Evolutionary conservation across 176 grass and related monocot species (phyloP).

Genomic region (Oryza longistaminata): DNA sequence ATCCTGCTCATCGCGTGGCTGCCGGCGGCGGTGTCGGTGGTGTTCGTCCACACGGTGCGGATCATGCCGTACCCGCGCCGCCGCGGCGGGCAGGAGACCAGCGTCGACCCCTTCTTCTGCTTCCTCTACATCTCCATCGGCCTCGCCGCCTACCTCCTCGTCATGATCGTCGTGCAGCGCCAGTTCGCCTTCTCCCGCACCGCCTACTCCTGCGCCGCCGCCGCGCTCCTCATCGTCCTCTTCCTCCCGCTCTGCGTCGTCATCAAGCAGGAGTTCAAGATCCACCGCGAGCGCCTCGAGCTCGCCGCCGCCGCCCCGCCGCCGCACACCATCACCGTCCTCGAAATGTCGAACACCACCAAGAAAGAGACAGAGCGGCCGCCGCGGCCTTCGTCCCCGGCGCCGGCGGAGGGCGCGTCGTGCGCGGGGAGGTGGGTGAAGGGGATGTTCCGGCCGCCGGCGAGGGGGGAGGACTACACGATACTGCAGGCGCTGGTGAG

Average conservation of each 20-base stretch:
- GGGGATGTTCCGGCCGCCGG: constrained; percentile 50
- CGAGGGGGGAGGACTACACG: constrained; percentile 68
- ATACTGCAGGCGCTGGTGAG: constrained; percentile 67
- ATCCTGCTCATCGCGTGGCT: constrained; percentile 77
- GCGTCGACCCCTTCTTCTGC: constrained; percentile 66
- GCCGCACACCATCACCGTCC: constrained; percentile 42
- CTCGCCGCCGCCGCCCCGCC: constrained; percentile 24
- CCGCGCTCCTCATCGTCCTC: constrained; percentile 55
- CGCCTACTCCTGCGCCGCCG: constrained; percentile 36
- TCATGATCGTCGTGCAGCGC: constrained; percentile 57
- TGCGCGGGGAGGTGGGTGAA: too few relatives aligned
- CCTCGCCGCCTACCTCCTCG: constrained; percentile 61
- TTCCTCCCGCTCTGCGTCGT: constrained; percentile 68
- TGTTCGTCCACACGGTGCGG: constrained; percentile 76
- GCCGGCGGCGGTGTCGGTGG: constrained; percentile 62
- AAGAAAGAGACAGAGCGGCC: background rate
- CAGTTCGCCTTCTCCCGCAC: constrained; percentile 34
- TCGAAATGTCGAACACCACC: background rate
- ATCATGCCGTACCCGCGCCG: constrained; percentile 47
- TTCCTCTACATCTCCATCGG: constrained; percentile 83
- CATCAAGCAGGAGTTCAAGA: constrained; percentile 66
- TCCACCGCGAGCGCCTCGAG: constrained; percentile 34
- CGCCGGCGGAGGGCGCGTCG: background rate
- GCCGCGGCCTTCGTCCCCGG: background rate
- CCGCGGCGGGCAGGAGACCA: constrained; percentile 23